Evolutionary conservation across 2,329 filamentous ascomycete genomes (phyloP), one percentile per base, ranked within the genome.

Genomic region (Calycina marina): DNA sequence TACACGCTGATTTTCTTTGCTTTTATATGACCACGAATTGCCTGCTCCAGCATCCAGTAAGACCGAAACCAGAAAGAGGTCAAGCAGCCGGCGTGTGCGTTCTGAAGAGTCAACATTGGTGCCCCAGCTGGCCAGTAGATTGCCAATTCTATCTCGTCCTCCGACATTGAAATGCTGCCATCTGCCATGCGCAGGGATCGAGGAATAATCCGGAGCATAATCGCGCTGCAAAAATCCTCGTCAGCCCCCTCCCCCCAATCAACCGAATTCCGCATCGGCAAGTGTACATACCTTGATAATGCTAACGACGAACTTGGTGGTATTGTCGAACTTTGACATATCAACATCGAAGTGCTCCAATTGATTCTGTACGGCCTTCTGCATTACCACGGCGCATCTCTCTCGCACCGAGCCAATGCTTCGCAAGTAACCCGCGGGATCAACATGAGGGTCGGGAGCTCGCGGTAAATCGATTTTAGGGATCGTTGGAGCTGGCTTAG

Each of bases 11-110:
- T 85, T 92, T 51, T 93, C 85, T 41, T 77, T 77, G 52, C 84
- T 93, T 62, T 82, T 90, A 61, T 93, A 98, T 45, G 75, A 77
- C 90, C 90, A 98, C 43, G 73, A 69, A 3, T 75, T 88, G 25
- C 90, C 90, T 2, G 90, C 85, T 25, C 90, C 90, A 4, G 90
- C 83, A 51, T 92, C 82, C 6, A 92, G 66, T 30, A 92, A 61
- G 5, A 90, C 82, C 30, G 82, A 88, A 40, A 90, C 61, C 52
- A 85, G 60, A 57, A 85, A 86, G 20, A 88, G 65, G 46, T 86
- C 81, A 38, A 88, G 67, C 40, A 88, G 58, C 40, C 82, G 69
- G 40, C 80, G 74, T 37, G 78, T 82, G 40, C 74, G 71, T 57
- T 88, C 81, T 35, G 72, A 71, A 41, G 64, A 69, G 53, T 90